Percentiles rank a stretch among this genome's conserved stretches.
phyloP scores from a whole-genome alignment of 768 basidiomycete species.

The Naganishia kalamii region DNA sequence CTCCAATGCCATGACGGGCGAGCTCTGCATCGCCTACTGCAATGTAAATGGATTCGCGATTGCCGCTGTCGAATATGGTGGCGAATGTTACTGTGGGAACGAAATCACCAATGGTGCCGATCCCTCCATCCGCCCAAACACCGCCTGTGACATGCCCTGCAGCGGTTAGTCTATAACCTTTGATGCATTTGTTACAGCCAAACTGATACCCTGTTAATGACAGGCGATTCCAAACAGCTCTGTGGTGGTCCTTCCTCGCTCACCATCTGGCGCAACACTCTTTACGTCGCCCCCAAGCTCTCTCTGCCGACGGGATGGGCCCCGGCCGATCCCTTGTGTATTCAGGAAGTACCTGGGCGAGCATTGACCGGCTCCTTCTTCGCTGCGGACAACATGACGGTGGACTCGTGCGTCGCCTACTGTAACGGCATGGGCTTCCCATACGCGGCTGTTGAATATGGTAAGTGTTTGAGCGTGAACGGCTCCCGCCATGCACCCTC shows the following conservation, averaged over 20 bases:
- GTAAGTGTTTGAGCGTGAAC: no score
- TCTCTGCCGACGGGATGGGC: slow-evolving; percentile 35
- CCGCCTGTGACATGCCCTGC: slow-evolving; percentile 24
- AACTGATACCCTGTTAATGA: slow-evolving; percentile 8
- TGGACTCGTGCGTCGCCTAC: slow-evolving; percentile 56
- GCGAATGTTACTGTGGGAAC: slow-evolving; percentile 14
- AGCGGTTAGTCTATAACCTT: slow-evolving; percentile 19
- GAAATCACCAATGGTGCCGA: background rate
- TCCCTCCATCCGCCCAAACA: background rate
- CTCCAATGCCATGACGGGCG: slow-evolving; percentile 36
- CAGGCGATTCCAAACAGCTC: slow-evolving; percentile 34
- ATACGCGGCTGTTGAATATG: no score
- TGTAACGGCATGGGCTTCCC: no score
- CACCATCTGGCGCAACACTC: slow-evolving; percentile 38
- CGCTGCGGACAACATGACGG: slow-evolving; percentile 52
- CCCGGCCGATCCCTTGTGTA: slow-evolving; percentile 29
- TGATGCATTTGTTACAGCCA: slow-evolving; percentile 4
- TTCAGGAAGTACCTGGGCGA: slow-evolving; percentile 29
- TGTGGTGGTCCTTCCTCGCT: slow-evolving; percentile 40
- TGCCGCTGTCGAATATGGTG: slow-evolving; percentile 36
- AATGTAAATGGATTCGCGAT: slow-evolving; percentile 55
- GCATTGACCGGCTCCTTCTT: slow-evolving; percentile 38
- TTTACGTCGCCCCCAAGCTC: slow-evolving; percentile 25
- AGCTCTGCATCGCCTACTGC: slow-evolving; percentile 51
- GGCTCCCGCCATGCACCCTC: no score